These are phyloP conservation scores for Aspergillus sp. DNA, from an alignment of 2,329 filamentous ascomycete species.

Conservation along the genomic window DNA sequence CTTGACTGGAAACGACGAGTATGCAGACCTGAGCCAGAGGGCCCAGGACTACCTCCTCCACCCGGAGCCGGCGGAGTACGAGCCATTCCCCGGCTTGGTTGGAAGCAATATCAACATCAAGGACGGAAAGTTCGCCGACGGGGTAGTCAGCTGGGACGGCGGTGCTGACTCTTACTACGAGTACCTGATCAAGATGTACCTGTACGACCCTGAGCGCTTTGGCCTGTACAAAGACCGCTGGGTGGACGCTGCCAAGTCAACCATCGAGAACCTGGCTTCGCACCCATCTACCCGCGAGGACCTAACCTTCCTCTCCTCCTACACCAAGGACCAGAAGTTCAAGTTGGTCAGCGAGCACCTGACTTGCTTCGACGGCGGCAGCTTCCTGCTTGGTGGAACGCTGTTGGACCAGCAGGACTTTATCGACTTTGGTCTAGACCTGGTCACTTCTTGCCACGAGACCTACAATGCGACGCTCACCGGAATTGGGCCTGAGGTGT, in stretches of 20 bases:
- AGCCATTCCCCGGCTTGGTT: slow-evolving; percentile 76
- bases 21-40: slow-evolving; percentile 65
- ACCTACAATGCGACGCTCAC: slow-evolving; percentile 70
- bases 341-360: slow-evolving; percentile 51
- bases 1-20: slow-evolving; percentile 66
- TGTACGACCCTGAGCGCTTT: slow-evolving; percentile 71
- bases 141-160: slow-evolving; percentile 71
- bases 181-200: slow-evolving; percentile 87
- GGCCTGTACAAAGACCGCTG: slow-evolving; percentile 69
- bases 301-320: slow-evolving; percentile 62
- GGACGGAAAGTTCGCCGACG: slow-evolving; percentile 67
- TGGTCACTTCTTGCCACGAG: slow-evolving; percentile 71
- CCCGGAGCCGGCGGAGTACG: slow-evolving; percentile 60
- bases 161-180: slow-evolving; percentile 82
- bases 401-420: slow-evolving; percentile 66
- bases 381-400: slow-evolving; percentile 77
- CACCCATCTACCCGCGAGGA: slow-evolving; percentile 67
- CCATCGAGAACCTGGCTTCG: slow-evolving; percentile 68
- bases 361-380: slow-evolving; percentile 81
- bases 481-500: slow-evolving; percentile 73
- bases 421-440: slow-evolving; percentile 69
- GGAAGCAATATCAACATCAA: slow-evolving; percentile 66
- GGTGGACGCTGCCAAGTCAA: slow-evolving; percentile 72
- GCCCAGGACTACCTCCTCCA: slow-evolving; percentile 69
- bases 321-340: slow-evolving; percentile 33